Evolutionary conservation across 2,329 filamentous ascomycete genomes (phyloP), one percentile per base, ranked within the genome.

Genomic region (Cytospora paraplurivora): DNA sequence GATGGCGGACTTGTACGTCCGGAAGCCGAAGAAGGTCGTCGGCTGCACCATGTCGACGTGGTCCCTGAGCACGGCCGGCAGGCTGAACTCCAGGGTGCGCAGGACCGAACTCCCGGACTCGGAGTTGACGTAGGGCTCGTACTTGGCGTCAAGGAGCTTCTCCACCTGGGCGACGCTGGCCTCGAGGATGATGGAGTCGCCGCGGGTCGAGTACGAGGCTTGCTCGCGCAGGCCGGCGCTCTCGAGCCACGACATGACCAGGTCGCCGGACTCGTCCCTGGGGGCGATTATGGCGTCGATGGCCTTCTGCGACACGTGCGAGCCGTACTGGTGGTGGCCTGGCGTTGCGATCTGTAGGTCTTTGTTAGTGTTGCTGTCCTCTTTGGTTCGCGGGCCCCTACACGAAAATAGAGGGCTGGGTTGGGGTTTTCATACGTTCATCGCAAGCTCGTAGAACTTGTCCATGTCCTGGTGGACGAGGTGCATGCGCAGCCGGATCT

Each of bases 111-210:
- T 63, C 35, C 63, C 60, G 15, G 35, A 47, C 41, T 47, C 54
- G 11, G 57, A 53, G 56, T 71, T 73, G 65, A 70, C 71, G 59
- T 73, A 69, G 62, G 70, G 70, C 50, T 73, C 62, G 60, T 67
- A 71, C 33, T 67, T 65, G 38, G 68, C 66, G 44, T 69, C 55
- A 37, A 68, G 64, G 17, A 86, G 74, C 57, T 72, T 72, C 67
- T 81, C 77, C 0, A 78, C 78, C 12, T 75, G 53, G 15, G 64
- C 57, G 21, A 66, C 51, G 41, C 64, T 66, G 3, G 80, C 75
- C 1, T 71, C 69, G 58, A 81, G 77, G 58, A 77, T 76, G 27
- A 85, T 70, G 68, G 77, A 79, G 38, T 75, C 71, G 0, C 73
- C 72, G 7, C 74, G 68, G 37, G 76, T 72, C 2, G 71, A 71